These are phyloP conservation scores for Annulohypoxylon stygium DNA, from an alignment of 495 filamentous ascomycete genomes.

Conservation along the genomic window DNA sequence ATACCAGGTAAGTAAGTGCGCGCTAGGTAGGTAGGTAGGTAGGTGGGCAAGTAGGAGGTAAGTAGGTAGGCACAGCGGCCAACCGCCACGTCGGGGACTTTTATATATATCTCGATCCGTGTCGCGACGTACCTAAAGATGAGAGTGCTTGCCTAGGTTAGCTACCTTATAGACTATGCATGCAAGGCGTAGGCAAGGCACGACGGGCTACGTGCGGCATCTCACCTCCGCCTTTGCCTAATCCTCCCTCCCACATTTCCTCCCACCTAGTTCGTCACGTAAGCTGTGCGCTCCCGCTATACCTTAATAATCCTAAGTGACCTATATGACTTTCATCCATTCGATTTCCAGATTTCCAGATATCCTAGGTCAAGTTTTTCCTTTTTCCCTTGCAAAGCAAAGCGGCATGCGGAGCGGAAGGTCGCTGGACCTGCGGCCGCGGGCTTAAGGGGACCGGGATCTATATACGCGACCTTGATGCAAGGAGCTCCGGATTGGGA, in stretches of 20 bases:
- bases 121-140: neutral
- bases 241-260: neutral
- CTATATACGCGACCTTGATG: neutral
- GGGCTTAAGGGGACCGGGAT: neutral
- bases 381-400: neutral
- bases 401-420: neutral
- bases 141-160: neutral
- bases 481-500: conserved; percentile 15
- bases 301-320: neutral
- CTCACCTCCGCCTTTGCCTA: neutral
- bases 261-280: neutral
- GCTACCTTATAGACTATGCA: neutral
- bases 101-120: neutral
- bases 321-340: neutral
- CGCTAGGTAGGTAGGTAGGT: conserved; percentile 4
- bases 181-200: conserved; percentile 5
- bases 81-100: conserved; percentile 16
- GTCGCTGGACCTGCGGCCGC: neutral
- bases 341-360: neutral
- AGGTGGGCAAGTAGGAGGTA: neutral
- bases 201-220: conserved; percentile 29
- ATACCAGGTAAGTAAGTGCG: neutral
- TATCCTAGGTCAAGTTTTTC: neutral
- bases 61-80: neutral
- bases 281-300: neutral